phyloP scores from a whole-genome alignment of 2,329 filamentous ascomycete genomes.

The Penicillium capsulatum region DNA sequence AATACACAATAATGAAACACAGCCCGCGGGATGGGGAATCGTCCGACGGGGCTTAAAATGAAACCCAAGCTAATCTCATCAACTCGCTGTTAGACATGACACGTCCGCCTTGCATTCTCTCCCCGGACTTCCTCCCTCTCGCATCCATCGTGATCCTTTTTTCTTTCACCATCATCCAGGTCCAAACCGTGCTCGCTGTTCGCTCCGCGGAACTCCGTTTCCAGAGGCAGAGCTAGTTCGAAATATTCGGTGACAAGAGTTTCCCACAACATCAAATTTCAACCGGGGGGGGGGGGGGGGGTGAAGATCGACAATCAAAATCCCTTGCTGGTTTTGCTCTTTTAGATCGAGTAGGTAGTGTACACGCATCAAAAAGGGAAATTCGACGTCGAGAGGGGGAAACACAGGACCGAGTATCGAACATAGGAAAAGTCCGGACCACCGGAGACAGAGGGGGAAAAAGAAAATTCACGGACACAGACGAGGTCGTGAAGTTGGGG shows the following conservation, averaged over 20 bases:
- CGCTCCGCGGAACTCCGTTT: constrained; percentile 5
- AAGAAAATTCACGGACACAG: no score
- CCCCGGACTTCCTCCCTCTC: constrained; percentile 1
- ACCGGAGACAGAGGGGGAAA: constrained; percentile 16
- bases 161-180: neutral
- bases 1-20: constrained; percentile 42
- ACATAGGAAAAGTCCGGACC: constrained; percentile 29
- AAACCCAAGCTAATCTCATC: constrained; percentile 21
- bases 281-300: no score
- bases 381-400: constrained; percentile 22
- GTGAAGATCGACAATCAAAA: constrained; percentile 17
- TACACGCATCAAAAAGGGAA: constrained; percentile 40
- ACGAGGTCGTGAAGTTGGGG: constrained; percentile 13
- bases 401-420: constrained; percentile 11
- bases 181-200: constrained; percentile 1
- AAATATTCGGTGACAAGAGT: neutral
- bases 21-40: constrained; percentile 24
- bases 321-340: constrained; percentile 21
- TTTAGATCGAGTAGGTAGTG: constrained; percentile 41
- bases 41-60: constrained; percentile 27
- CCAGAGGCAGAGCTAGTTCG: constrained; percentile 3
- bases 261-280: neutral
- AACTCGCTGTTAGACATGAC: constrained; percentile 21
- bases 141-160: neutral
- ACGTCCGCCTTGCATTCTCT: constrained; percentile 3